Evolutionary conservation across 2,329 filamentous ascomycete genomes (phyloP), one percentile per base, ranked within the genome.

Genomic region (Sarocladium strictum): DNA sequence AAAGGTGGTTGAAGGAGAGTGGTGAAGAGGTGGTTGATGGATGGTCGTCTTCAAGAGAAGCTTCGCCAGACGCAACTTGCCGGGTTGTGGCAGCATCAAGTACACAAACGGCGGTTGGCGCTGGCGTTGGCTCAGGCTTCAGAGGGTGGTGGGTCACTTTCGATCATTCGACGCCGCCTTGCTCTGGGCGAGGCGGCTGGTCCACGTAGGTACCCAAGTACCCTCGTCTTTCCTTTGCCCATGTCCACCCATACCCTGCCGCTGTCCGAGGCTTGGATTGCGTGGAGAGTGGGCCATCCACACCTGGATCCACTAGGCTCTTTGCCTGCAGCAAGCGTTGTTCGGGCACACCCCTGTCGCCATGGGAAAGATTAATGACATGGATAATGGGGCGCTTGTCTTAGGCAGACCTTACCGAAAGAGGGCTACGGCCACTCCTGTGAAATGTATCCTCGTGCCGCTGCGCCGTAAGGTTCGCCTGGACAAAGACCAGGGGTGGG

Each of bases 381-480:
- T 65, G 66, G 65, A 50, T 19, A 64, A 57, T 59, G 59, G 47
- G 47, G 47, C 43, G 32, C 50, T 54, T 65, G 65, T 66, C 64
- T 66, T 66, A 64, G 64, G 63, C 62, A 60, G 60, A 63, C 50
- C 35, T 27, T 40, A 19, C 32, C 32, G 15, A 53, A 53, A 64
- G 61, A 61, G 60, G 66, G 61, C 66, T 65, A 66, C 69, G 69
- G 69, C 67, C 62, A 62, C 67, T 68, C 67, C 73, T 27, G n/a
- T 23, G 29, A 35, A 51, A 14, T 51, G 47, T 75, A 74, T 76
- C 75, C 71, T 75, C 72, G 69, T 72, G 68, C 60, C 32, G 32
- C 61, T 62, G 63, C 61, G 60, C 58, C 57, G 60, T 61, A 70
- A 68, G 63, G 62, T 67, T 71, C 62, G 65, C 64, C 62, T 63